Percentiles rank a stretch among this genome's conserved stretches.
Evolutionary conservation across 208 protist genomes (phyloP).

Genomic region (Wallacemonas sp.): DNA sequence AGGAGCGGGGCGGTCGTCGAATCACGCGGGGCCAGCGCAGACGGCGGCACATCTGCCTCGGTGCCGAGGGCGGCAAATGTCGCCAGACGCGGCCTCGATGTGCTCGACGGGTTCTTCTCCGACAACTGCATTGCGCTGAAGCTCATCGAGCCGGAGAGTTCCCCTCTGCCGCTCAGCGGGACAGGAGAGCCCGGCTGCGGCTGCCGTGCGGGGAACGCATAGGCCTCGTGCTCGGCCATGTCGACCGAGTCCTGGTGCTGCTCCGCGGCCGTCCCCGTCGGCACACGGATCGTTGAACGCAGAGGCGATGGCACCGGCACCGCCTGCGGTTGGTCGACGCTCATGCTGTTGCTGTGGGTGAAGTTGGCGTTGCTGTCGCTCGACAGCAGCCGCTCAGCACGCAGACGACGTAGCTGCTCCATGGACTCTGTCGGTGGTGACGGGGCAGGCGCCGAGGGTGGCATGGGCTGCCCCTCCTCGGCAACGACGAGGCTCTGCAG

Average conservation of each 20-base stretch:
- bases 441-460: background rate
- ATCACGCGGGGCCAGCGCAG: background rate
- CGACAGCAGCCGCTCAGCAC: slow-evolving; percentile 8
- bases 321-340: too few species aligned
- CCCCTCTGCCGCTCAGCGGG: background rate
- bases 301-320: background rate
- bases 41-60: background rate
- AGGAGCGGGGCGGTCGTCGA: background rate
- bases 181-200: background rate
- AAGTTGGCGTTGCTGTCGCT: background rate
- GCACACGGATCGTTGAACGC: background rate
- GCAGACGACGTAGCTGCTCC: background rate
- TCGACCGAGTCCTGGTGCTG: background rate
- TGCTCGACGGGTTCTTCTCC: background rate
- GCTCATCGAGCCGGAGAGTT: background rate
- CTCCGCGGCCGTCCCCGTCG: background rate
- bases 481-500: slow-evolving; percentile 6
- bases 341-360: too few species aligned
- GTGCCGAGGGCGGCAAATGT: background rate
- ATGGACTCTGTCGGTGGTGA: background rate
- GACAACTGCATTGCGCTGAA: background rate
- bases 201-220: background rate
- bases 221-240: background rate
- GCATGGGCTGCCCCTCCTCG: background rate
- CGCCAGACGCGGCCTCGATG: background rate